Evolutionary conservation across 108 stramenopile species (phyloP).

Genomic region (Chaetoceros tenuissimus): DNA sequence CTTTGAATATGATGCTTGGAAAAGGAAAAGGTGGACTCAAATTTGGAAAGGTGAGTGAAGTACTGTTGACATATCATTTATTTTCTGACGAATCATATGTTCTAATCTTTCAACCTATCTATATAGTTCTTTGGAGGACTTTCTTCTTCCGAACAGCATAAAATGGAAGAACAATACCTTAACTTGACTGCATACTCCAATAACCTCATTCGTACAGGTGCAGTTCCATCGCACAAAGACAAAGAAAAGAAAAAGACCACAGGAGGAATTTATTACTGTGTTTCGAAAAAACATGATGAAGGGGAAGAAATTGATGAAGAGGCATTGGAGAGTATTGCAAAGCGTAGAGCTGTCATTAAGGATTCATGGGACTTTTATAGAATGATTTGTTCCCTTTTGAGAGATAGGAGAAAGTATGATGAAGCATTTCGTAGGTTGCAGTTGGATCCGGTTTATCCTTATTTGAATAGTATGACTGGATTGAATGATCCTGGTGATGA

Average conservation of each 20-base stretch:
- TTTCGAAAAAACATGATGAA: constrained; percentile 34
- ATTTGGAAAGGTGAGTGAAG: neutral
- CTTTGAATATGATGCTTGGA: constrained; percentile 71
- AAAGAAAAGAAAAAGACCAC: constrained; percentile 21
- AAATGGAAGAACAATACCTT: constrained; percentile 72
- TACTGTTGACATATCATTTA: neutral
- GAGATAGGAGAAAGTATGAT: constrained; percentile 73
- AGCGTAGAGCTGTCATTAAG: constrained; percentile 80
- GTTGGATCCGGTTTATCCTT: constrained; percentile 77
- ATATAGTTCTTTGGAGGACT: neutral
- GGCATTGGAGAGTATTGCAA: constrained; percentile 74
- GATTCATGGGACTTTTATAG: constrained; percentile 87
- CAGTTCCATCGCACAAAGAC: constrained; percentile 29
- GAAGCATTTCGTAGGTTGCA: constrained; percentile 72
- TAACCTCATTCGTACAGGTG: constrained; percentile 68
- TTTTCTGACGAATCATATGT: neutral
- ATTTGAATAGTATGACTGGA: constrained; percentile 72
- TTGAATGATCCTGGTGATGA: constrained; percentile 71
- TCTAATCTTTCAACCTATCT: neutral
- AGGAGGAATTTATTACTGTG: constrained; percentile 66
- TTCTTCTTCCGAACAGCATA: constrained; percentile 15
- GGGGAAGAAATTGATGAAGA: constrained; percentile 67
- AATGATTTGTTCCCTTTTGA: constrained; percentile 68
- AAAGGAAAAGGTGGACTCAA: neutral
- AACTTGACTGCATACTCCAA: constrained; percentile 75